Conservation (phyloP, 75 land plant species). For the Sequoiadendron giganteum region DNA sequence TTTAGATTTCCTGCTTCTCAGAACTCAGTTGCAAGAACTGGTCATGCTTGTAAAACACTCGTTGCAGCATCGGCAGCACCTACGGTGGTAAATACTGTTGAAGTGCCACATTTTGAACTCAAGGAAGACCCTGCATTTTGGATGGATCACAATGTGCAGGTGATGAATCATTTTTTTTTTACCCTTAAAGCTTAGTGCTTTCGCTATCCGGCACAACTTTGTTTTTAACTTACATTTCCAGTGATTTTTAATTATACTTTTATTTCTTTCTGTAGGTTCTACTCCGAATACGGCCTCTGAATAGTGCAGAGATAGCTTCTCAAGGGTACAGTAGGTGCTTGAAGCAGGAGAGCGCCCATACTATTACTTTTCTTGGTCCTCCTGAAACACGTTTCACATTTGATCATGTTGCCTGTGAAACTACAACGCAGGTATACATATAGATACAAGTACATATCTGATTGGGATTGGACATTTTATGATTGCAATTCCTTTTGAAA, state of each 20-base stretch:
- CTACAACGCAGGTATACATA: constrained; percentile 65
- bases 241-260: constrained; percentile 5
- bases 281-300: constrained; percentile 82
- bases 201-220: not conserved
- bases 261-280: constrained; percentile 59
- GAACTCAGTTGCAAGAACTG: constrained; percentile 18
- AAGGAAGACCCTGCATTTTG: constrained; percentile 85
- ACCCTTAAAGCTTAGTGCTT: not conserved
- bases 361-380: constrained; percentile 81
- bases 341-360: constrained; percentile 85
- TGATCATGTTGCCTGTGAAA: constrained; percentile 97
- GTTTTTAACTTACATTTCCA: not conserved
- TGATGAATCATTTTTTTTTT: constrained; percentile 11
- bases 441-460: not conserved
- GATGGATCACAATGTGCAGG: constrained; percentile 99
- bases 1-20: constrained; percentile 21
- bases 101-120: constrained; percentile 88
- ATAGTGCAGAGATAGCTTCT: constrained; percentile 44
- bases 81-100: constrained; percentile 44
- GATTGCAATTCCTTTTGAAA: constrained; percentile 2
- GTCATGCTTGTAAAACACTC: constrained; percentile 39
- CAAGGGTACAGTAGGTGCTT: constrained; percentile 76
- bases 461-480: not conserved
- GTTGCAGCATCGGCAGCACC: constrained; percentile 14
- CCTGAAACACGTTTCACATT: constrained; percentile 90